A percentile compares a stretch with the other conserved stretches of the same genome.
phyloP scores from a whole-genome alignment of 2,329 filamentous ascomycete species.

The Pestalotiopsis sp. region DNA sequence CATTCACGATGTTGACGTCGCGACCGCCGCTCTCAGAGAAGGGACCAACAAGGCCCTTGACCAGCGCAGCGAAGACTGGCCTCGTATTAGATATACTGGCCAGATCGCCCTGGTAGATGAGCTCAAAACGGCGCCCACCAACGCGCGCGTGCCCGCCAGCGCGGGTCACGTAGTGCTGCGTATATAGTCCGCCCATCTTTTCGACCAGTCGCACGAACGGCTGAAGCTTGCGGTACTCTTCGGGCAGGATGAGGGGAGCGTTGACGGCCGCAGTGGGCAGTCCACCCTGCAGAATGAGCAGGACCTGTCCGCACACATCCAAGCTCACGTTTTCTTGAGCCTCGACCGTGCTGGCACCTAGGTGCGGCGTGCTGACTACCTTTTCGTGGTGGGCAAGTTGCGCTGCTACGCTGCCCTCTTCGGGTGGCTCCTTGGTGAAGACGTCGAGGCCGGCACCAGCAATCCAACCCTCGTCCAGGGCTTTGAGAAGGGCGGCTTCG shows the following conservation, averaged over 20 bases:
- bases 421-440: conserved; percentile 74
- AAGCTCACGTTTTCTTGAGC: conserved; percentile 84
- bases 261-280: conserved; percentile 79
- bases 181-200: conserved; percentile 79
- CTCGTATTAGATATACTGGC: conserved; percentile 74
- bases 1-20: conserved; percentile 84
- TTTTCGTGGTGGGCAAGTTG: conserved; percentile 69
- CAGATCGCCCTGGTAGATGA: conserved; percentile 77
- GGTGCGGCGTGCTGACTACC: conserved; percentile 77
- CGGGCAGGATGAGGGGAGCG: conserved; percentile 77
- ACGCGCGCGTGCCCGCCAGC: conserved; percentile 42
- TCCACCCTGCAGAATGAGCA: conserved; percentile 72
- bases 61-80: conserved; percentile 75
- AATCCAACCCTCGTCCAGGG: conserved; percentile 71
- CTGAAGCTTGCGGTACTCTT: conserved; percentile 77
- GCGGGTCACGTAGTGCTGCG: conserved; percentile 66
- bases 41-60: conserved; percentile 73
- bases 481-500: conserved; percentile 71
- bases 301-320: conserved; percentile 80
- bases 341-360: conserved; percentile 79
- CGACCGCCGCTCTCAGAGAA: conserved; percentile 68
- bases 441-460: conserved; percentile 80
- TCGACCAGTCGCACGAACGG: conserved; percentile 78
- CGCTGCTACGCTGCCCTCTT: conserved; percentile 59
- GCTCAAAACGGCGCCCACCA: conserved; percentile 71